A percentile compares a stretch with the other conserved stretches of the same genome.
phyloP scores from a whole-genome alignment of 1,139 yeast species.

The Yamadazyma triangularis region DNA sequence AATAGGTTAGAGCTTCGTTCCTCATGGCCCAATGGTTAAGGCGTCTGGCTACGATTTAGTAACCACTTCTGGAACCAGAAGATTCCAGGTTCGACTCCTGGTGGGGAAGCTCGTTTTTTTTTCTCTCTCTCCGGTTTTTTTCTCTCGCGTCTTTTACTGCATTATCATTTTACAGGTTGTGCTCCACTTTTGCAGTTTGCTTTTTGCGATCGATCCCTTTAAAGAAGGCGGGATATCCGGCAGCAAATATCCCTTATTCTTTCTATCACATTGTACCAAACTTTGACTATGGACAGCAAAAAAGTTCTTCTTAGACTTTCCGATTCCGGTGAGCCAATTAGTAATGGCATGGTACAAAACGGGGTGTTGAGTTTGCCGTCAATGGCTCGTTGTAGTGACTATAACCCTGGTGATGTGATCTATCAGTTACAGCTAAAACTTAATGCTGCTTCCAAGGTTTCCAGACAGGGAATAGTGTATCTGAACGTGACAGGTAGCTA shows the following conservation, averaged over 20 bases:
- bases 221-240: background rate
- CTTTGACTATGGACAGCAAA: slow-evolving; percentile 4
- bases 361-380: slow-evolving; percentile 70
- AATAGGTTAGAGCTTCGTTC: slow-evolving; percentile 36
- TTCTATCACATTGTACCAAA: background rate
- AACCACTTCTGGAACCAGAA: slow-evolving; percentile 69
- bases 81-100: slow-evolving; percentile 96
- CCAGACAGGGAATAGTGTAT: slow-evolving; percentile 67
- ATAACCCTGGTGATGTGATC: slow-evolving; percentile 40
- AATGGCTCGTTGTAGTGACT: slow-evolving; percentile 38
- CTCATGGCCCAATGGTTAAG: slow-evolving; percentile 57
- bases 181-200: background rate
- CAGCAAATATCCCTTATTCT: background rate
- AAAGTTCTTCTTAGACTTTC: slow-evolving; percentile 47
- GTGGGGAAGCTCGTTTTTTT: slow-evolving; percentile 71
- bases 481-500: slow-evolving; percentile 63
- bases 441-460: slow-evolving; percentile 69
- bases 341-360: slow-evolving; percentile 35
- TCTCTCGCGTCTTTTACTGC: background rate
- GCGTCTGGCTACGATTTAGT: slow-evolving; percentile 52
- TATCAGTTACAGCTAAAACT: slow-evolving; percentile 59
- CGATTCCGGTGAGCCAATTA: slow-evolving; percentile 55
- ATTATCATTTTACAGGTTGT: background rate
- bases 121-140: background rate
- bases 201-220: background rate